Evolutionary conservation across 805 yeast genomes (phyloP), one percentile per base, ranked within the genome.

Genomic region (Candida yuanshanica): DNA sequence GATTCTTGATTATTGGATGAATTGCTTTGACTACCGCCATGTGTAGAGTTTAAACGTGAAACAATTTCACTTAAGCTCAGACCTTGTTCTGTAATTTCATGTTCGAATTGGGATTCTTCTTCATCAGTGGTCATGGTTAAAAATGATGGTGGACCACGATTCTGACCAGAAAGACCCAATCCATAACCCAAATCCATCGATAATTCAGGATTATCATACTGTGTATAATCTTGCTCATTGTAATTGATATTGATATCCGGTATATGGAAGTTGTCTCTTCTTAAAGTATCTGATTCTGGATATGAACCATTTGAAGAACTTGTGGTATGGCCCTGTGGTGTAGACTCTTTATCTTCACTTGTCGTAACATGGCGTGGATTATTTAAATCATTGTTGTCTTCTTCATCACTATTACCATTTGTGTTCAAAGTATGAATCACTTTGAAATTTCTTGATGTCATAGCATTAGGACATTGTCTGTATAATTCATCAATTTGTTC

Each of bases 401-500:
- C 21, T 36, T 18, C 23, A 21, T 17, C 17, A 20, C 35, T 36
- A 21, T 38, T 37, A n/a, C 12, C 34, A 31, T 31, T 31, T 13
- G 34, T 31, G 8, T 31, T 31, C 12, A 18, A 10, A 35, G 24
- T 39, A 23, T 36, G 23, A 14, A 44, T 36, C 23, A 45, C 59
- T 35, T 50, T 51, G 65, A 78, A 80, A 22, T 61, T 56, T 11
- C 62, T 48, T 0, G 87, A 79, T 10, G 59, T 60, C 14, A 74
- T 59, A 1, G 89, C 82, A 53, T 58, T 72, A 33, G 72, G 63
- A 51, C 90, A 80, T 26, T 69, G 68, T 38, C 73, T 70, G 56
- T 81, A 86, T 66, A 86, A 67, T 47, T 78, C 85, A 64, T 87
- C 90, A 39, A 87, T 81, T 50, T 87, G 88, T 62, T 87, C 95